phyloP scores from a whole-genome alignment of 140 eudicot species.

The Cichorium intybus region DNA sequence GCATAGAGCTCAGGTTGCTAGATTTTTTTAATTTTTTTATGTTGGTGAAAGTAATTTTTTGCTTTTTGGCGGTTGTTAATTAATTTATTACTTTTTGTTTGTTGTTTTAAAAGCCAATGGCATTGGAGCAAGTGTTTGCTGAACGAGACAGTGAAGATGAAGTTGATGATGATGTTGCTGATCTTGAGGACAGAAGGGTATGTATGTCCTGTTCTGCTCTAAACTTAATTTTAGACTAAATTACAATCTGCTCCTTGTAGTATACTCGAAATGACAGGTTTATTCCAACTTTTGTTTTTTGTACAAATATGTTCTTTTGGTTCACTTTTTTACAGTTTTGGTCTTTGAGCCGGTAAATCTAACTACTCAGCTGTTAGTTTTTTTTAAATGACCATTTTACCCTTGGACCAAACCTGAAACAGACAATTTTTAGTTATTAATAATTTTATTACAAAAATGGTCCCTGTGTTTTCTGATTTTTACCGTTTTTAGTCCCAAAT shows the following conservation, averaged over 20 bases:
- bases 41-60: background rate
- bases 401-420: no score
- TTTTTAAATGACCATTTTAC: no score
- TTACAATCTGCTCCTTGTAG: background rate
- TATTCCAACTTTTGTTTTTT: no score
- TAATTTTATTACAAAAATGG: no score
- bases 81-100: background rate
- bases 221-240: background rate
- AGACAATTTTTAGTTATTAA: no score
- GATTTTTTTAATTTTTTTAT: background rate
- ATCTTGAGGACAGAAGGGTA: slow-evolving; percentile 85
- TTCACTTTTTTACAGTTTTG: no score
- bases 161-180: slow-evolving; percentile 91
- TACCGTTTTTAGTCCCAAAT: no score
- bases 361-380: no score
- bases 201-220: slow-evolving; percentile 36
- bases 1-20: slow-evolving; percentile 94
- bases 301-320: background rate
- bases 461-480: no score
- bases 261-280: background rate
- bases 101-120: slow-evolving; percentile 62
- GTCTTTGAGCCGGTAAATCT: no score
- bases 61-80: background rate
- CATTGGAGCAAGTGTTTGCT: slow-evolving; percentile 72
- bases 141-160: slow-evolving; percentile 91